Conservation (phyloP, 352 stramenopile genomes). For the Globisporangium iwayamae region DNA sequence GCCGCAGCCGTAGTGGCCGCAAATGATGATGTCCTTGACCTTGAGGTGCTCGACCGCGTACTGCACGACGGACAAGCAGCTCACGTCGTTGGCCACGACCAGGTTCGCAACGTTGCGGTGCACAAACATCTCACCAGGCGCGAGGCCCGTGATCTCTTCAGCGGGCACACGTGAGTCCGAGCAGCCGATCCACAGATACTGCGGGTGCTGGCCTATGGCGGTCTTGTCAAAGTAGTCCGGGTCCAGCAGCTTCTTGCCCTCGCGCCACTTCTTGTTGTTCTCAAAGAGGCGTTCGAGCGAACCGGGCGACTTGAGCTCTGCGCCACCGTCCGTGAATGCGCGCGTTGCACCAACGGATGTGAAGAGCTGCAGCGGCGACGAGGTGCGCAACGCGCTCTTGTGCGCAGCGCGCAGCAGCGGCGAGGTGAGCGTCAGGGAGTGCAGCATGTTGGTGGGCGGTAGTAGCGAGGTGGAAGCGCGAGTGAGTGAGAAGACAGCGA, state of each 20-base stretch:
- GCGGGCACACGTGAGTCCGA: conserved; percentile 85
- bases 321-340: conserved; percentile 8
- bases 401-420: conserved; percentile 3
- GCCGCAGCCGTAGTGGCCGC: conserved; percentile 87
- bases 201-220: conserved; percentile 66
- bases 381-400: conserved; percentile 4
- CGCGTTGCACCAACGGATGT: not conserved
- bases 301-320: conserved; percentile 2
- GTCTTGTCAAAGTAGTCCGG: conserved; percentile 82
- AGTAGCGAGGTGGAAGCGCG: not conserved
- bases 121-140: conserved; percentile 87
- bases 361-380: not conserved
- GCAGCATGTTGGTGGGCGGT: not conserved
- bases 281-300: conserved; percentile 63
- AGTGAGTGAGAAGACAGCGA: not conserved
- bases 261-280: conserved; percentile 76
- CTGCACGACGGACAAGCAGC: conserved; percentile 58
- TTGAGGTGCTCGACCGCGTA: conserved; percentile 81
- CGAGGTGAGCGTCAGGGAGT: not conserved
- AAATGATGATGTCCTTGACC: conserved; percentile 86
- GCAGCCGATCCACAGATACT: conserved; percentile 91
- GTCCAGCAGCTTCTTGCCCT: conserved; percentile 62
- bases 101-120: conserved; percentile 89
- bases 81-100: conserved; percentile 65
- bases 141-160: conserved; percentile 83